Evolutionary conservation across 2,329 filamentous ascomycete species (phyloP).

Genomic region (Pleoardoris graminearum): DNA sequence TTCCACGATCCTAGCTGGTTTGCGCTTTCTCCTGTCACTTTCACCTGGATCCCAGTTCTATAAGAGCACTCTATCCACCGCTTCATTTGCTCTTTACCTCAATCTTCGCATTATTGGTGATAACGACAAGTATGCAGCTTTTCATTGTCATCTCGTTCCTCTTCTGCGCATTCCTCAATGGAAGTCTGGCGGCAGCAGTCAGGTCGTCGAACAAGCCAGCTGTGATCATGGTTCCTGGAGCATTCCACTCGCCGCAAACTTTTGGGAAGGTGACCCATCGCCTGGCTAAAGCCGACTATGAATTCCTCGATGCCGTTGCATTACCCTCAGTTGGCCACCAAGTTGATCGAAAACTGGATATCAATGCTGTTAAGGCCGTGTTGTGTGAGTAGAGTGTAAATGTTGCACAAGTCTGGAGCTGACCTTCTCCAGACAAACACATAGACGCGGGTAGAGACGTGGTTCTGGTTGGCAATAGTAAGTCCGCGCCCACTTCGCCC

Average conservation of each 20-base stretch:
- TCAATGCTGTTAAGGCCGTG: conserved; percentile 15
- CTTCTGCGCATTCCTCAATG: not conserved
- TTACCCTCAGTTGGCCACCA: conserved; percentile 27
- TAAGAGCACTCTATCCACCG: too few relatives aligned
- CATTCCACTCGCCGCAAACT: conserved; percentile 27
- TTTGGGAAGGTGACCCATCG: conserved; percentile 21
- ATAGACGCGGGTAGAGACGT: conserved; percentile 24
- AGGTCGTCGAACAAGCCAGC: not conserved
- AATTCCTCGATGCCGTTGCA: conserved; percentile 16
- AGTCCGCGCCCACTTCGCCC: not conserved
- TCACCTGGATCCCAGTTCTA: too few relatives aligned
- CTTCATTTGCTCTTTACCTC: too few relatives aligned
- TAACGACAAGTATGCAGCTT: not conserved
- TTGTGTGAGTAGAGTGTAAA: conserved; percentile 4
- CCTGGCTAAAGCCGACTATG: conserved; percentile 21
- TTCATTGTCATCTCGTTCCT: not conserved
- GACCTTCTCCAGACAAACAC: not conserved
- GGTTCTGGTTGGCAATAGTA: conserved; percentile 32
- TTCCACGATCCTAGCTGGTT: too few relatives aligned
- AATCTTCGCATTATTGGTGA: not conserved
- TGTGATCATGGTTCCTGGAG: conserved; percentile 23
- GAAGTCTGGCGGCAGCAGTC: not conserved
- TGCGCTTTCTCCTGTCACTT: too few relatives aligned
- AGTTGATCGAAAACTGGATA: conserved; percentile 23
- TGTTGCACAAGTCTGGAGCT: not conserved